Evolutionary conservation across 257 asterid species (phyloP).

Genomic region (Solanum appendiculatum): DNA sequence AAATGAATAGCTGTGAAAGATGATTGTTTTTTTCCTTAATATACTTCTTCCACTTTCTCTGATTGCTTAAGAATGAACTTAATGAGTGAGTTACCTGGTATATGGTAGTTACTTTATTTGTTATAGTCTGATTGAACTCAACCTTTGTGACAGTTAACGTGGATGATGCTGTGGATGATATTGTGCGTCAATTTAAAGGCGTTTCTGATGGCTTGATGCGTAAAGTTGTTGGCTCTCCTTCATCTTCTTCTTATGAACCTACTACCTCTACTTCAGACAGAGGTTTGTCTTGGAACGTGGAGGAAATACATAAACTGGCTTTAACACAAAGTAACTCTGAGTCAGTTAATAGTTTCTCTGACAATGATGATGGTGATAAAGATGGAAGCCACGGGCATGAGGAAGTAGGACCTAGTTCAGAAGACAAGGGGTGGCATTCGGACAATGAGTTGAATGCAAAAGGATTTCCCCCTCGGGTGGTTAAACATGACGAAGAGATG

Average conservation of each 20-base stretch:
- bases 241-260: slow-evolving; percentile 36
- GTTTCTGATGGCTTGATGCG: slow-evolving; percentile 81
- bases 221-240: slow-evolving; percentile 62
- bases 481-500: slow-evolving; percentile 36
- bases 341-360: slow-evolving; percentile 69
- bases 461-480: slow-evolving; percentile 41
- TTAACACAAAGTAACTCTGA: slow-evolving; percentile 46
- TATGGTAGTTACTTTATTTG: neutral
- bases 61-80: neutral
- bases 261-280: slow-evolving; percentile 34
- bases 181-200: slow-evolving; percentile 95
- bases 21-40: neutral
- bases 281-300: slow-evolving; percentile 62
- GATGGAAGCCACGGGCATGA: slow-evolving; percentile 43
- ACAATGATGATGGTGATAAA: slow-evolving; percentile 69
- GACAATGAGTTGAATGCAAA: slow-evolving; percentile 56
- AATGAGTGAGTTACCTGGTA: neutral
- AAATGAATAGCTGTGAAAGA: neutral
- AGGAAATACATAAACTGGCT: slow-evolving; percentile 48
- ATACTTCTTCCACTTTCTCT: neutral
- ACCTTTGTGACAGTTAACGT: slow-evolving; percentile 54
- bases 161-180: slow-evolving; percentile 99
- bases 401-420: slow-evolving; percentile 34
- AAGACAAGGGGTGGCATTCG: slow-evolving; percentile 49
- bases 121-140: neutral